Evolutionary conservation across 108 stramenopile species (phyloP).

Genomic region (Bacterosira constricta): DNA sequence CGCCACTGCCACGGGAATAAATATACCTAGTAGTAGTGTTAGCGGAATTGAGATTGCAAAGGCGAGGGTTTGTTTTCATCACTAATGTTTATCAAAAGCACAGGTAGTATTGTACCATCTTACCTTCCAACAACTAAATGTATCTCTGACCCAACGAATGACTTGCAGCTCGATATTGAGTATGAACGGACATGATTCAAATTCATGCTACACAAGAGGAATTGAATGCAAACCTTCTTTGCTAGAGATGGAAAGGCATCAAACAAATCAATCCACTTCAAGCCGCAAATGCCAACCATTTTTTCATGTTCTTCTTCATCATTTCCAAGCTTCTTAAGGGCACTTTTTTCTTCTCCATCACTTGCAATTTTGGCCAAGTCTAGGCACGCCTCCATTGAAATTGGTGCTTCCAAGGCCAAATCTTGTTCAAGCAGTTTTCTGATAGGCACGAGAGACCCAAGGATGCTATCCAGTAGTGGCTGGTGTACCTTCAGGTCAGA

Average conservation of each 20-base stretch:
- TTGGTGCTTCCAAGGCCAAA: neutral
- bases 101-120: too few species aligned
- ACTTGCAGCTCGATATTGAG: constrained; percentile 11
- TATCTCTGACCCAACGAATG: constrained; percentile 4
- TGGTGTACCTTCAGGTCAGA: neutral
- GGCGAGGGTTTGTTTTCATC: too few species aligned
- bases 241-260: neutral
- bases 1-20: constrained; percentile 5
- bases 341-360: neutral
- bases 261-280: constrained; percentile 10
- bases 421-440: neutral
- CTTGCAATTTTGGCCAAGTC: neutral
- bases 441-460: neutral
- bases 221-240: neutral
- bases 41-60: too few species aligned
- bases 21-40: too few species aligned
- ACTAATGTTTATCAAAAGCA: too few species aligned
- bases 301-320: neutral
- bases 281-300: neutral
- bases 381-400: neutral
- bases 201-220: constrained; percentile 6
- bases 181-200: constrained; percentile 18
- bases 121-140: constrained; percentile 12
- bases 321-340: neutral
- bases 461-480: neutral